Percentiles rank a stretch among this genome's conserved stretches.
Evolutionary conservation across 2,329 filamentous ascomycete species (phyloP).

Genomic region (Mycosphaerelloides madeirae): DNA sequence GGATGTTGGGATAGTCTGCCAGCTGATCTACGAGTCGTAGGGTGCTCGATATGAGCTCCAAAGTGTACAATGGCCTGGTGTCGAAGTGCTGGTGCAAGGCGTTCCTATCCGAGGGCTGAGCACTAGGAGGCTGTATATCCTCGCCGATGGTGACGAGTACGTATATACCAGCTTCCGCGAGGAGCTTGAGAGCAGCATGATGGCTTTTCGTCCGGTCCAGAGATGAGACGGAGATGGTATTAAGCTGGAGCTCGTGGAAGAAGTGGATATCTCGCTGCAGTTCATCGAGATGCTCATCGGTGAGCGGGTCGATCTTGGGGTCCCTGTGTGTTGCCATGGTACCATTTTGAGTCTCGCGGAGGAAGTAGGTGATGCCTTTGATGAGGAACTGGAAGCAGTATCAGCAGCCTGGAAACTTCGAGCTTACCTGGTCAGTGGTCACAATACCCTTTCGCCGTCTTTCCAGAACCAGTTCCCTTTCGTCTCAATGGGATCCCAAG

Average conservation of each 20-base stretch:
- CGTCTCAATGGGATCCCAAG: constrained; percentile 2
- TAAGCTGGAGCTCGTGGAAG: constrained; percentile 18
- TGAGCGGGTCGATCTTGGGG: constrained; percentile 11
- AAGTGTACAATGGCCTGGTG: constrained; percentile 7
- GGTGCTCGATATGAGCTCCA: constrained; percentile 4
- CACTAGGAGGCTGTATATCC: neutral
- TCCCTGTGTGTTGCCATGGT: neutral
- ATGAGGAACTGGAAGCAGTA: constrained; percentile 17
- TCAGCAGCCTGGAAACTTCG: neutral
- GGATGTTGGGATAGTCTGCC: constrained; percentile 15
- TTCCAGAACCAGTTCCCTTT: constrained; percentile 2
- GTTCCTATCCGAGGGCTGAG: neutral
- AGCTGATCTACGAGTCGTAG: constrained; percentile 16
- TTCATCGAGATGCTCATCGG: constrained; percentile 12
- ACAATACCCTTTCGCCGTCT: constrained; percentile 1
- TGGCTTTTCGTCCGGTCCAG: constrained; percentile 12
- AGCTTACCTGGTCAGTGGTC: neutral
- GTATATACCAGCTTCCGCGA: constrained; percentile 19
- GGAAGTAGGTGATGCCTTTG: constrained; percentile 22
- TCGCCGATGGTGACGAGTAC: constrained; percentile 16
- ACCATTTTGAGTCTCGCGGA: constrained; percentile 2
- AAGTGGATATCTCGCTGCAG: constrained; percentile 16
- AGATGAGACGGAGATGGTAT: constrained; percentile 15
- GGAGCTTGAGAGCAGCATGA: constrained; percentile 12
- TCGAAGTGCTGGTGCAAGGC: constrained; percentile 4